Percentiles rank a stretch among this genome's conserved stretches.
Evolutionary conservation across 1,284 basidiomycete genomes (phyloP).

Genomic region (Omphalotus olearius): DNA sequence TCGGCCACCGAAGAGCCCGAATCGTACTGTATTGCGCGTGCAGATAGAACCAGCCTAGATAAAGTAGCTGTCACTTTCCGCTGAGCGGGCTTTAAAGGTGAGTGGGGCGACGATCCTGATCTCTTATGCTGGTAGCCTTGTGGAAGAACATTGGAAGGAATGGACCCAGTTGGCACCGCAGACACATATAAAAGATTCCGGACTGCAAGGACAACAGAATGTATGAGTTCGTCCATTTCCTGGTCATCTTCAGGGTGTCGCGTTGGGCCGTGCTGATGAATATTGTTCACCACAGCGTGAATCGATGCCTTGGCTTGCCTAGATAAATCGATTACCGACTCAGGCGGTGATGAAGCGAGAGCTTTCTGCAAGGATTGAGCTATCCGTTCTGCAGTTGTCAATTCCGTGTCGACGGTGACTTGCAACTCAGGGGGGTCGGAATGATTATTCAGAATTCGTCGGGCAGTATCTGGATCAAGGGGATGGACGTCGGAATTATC

Average conservation of each 20-base stretch:
- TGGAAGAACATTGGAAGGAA: slow-evolving; percentile 54
- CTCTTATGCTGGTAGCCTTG: slow-evolving; percentile 5
- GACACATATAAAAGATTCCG: slow-evolving; percentile 73
- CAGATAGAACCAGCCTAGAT: slow-evolving; percentile 72
- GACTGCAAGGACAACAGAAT: slow-evolving; percentile 63
- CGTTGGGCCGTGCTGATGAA: slow-evolving; percentile 40
- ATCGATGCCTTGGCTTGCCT: slow-evolving; percentile 56
- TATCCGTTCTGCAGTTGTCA: slow-evolving; percentile 64
- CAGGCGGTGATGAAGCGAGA: slow-evolving; percentile 52
- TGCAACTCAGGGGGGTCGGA: slow-evolving; percentile 16
- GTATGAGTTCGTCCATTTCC: slow-evolving; percentile 59
- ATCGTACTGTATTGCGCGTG: slow-evolving; percentile 74
- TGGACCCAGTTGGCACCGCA: slow-evolving; percentile 57
- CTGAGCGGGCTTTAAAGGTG: slow-evolving; percentile 67
- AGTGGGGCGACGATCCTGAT: slow-evolving; percentile 41
- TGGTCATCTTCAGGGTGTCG: slow-evolving; percentile 51
- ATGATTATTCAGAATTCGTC: slow-evolving; percentile 26
- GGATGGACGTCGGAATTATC: slow-evolving; percentile 75
- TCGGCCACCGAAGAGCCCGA: slow-evolving; percentile 57
- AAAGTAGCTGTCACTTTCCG: slow-evolving; percentile 76
- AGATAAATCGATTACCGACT: slow-evolving; percentile 56
- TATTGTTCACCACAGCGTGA: slow-evolving; percentile 57
- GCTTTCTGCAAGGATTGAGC: slow-evolving; percentile 62
- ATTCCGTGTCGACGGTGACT: slow-evolving; percentile 30
- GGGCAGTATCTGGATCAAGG: slow-evolving; percentile 31